Evolutionary conservation across 371 early-diverging fungal genomes (phyloP).

Genomic region (Dichotomocladium elegans): DNA sequence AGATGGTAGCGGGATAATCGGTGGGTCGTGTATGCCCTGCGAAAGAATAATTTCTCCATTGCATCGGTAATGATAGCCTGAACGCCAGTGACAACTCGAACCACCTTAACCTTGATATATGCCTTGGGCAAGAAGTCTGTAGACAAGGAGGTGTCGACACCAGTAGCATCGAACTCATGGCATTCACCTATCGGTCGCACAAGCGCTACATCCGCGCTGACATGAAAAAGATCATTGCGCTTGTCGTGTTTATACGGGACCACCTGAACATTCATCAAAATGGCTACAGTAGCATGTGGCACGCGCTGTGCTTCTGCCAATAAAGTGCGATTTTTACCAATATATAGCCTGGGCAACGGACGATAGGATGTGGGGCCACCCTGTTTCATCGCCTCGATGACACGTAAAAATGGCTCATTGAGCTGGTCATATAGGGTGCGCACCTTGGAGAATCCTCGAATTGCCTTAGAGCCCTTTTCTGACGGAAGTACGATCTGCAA

Average conservation of each 20-base stretch:
- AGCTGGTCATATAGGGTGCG: constrained; percentile 25
- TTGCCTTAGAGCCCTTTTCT: constrained; percentile 16
- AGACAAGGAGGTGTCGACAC: constrained; percentile 3
- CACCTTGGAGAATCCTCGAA: constrained; percentile 27
- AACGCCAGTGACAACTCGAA: constrained; percentile 20
- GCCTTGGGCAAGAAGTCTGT: constrained; percentile 36
- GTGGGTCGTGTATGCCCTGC: constrained; percentile 29
- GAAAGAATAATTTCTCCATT: constrained; percentile 31
- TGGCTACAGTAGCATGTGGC: constrained; percentile 21
- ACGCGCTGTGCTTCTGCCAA: constrained; percentile 25
- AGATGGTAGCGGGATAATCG: constrained; percentile 8
- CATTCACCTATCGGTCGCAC: constrained; percentile 31
- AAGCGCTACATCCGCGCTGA: constrained; percentile 26
- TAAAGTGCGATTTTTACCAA: constrained; percentile 39
- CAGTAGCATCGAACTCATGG: constrained; percentile 23
- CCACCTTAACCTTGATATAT: constrained; percentile 31
- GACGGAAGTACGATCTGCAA: constrained; percentile 22
- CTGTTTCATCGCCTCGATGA: constrained; percentile 7
- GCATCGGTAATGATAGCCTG: constrained; percentile 19
- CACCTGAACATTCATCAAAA: constrained; percentile 16
- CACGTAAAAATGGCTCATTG: constrained; percentile 27
- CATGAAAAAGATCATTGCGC: constrained; percentile 3
- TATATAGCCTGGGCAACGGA: constrained; percentile 39
- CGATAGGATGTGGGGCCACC: constrained; percentile 2
- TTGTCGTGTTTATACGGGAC: not conserved